phyloP scores from a whole-genome alignment of 805 yeast genomes.

The Candida nonsorbophila region DNA sequence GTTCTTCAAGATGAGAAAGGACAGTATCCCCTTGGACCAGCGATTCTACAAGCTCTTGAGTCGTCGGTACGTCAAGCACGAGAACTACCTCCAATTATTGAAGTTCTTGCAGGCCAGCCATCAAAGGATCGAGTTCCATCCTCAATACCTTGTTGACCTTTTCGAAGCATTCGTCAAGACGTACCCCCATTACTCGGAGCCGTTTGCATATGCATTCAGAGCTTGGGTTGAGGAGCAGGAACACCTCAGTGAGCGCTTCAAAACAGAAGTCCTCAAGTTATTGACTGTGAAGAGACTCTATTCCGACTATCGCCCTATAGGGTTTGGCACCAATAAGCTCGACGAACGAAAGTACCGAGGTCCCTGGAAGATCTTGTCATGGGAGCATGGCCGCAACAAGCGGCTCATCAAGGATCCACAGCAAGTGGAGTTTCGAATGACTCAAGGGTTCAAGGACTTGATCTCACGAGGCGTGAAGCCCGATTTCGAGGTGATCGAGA shows the following conservation, averaged over 20 bases:
- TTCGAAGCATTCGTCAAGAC: slow-evolving; percentile 27
- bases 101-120: slow-evolving; percentile 15
- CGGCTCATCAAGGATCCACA: slow-evolving; percentile 7
- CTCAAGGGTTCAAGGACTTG: slow-evolving; percentile 27
- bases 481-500: slow-evolving; percentile 23
- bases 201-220: slow-evolving; percentile 11
- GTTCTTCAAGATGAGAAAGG: slow-evolving; percentile 18
- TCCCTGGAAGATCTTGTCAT: no score
- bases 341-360: neutral
- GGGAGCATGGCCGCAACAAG: no score
- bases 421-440: slow-evolving; percentile 25
- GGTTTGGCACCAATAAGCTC: neutral
- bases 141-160: slow-evolving; percentile 14
- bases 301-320: slow-evolving; percentile 5
- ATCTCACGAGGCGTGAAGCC: slow-evolving; percentile 31
- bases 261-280: neutral
- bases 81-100: slow-evolving; percentile 23
- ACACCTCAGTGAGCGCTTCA: neutral
- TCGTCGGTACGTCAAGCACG: slow-evolving; percentile 18
- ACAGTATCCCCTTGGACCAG: slow-evolving; percentile 14
- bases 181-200: slow-evolving; percentile 25
- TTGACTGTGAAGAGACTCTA: slow-evolving; percentile 1
- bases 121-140: slow-evolving; percentile 14
- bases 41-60: slow-evolving; percentile 18
- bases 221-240: slow-evolving; percentile 1